Evolutionary conservation across 164 flowering plant genomes (phyloP).

Genomic region (Vitis rupestris): DNA sequence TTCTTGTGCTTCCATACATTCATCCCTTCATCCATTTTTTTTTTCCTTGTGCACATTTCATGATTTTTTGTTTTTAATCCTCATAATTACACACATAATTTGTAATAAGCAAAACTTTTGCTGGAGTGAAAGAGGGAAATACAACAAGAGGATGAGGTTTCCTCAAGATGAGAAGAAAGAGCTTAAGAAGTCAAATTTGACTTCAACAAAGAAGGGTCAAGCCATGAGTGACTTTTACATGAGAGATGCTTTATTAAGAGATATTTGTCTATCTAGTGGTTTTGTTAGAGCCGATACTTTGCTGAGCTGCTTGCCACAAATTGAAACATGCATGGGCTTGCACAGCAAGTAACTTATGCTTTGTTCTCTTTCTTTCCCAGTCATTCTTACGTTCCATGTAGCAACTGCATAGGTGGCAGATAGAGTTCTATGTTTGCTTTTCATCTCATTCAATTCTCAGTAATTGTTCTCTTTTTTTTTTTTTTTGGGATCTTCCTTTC

Average conservation of each 20-base stretch:
- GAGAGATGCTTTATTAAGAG: background rate
- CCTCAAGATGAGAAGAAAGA: background rate
- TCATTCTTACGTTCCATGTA: no score
- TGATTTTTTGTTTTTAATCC: background rate
- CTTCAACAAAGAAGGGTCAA: background rate
- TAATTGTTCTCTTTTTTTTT: no score
- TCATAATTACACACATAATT: background rate
- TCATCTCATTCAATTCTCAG: no score
- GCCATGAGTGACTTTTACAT: background rate
- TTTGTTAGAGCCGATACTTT: background rate
- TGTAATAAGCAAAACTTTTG: background rate
- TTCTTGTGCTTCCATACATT: background rate
- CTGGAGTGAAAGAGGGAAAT: background rate
- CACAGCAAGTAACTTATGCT: no score
- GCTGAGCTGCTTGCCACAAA: no score
- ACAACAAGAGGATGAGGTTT: background rate
- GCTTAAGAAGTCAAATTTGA: background rate
- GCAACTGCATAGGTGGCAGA: no score
- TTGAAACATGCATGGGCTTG: no score
- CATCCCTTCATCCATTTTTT: background rate
- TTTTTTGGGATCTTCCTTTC: no score
- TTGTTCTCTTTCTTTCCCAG: no score
- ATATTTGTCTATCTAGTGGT: background rate
- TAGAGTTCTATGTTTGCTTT: no score
- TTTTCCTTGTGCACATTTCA: background rate